A percentile compares a stretch with the other conserved stretches of the same genome.
Conservation (phyloP, 2,329 filamentous ascomycete species). For the Ceratocystis albifundus region DNA sequence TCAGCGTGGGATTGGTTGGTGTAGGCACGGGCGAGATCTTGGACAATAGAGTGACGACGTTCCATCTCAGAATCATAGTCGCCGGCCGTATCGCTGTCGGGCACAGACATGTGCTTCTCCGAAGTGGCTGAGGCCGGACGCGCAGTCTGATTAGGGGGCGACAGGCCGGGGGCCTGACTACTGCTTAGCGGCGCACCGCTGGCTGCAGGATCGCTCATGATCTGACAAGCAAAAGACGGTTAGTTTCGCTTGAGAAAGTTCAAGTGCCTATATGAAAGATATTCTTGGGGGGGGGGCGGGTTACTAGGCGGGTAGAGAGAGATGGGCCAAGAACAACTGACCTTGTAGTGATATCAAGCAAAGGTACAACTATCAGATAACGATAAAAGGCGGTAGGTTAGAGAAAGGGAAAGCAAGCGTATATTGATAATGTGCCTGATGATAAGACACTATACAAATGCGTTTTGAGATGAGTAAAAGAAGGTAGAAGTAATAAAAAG, state of each 20-base stretch:
- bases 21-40: conserved; percentile 45
- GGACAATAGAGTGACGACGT: conserved; percentile 42
- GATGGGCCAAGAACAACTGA: neutral
- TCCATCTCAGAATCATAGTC: conserved; percentile 37
- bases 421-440: no score
- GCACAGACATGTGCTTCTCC: conserved; percentile 22
- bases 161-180: conserved; percentile 5
- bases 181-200: conserved; percentile 14
- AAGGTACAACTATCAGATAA: neutral
- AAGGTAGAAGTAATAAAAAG: neutral
- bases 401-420: neutral
- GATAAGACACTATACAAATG: no score
- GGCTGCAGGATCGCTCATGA: conserved; percentile 14
- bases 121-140: conserved; percentile 16
- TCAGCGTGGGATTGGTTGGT: conserved; percentile 37
- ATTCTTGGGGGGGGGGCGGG: neutral
- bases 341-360: neutral
- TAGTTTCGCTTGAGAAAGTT: neutral
- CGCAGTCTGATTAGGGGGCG: neutral
- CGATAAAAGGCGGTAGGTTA: neutral
- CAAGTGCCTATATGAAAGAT: neutral
- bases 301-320: neutral
- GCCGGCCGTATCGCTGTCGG: conserved; percentile 26
- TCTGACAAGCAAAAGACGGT: neutral
- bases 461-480: neutral